These are phyloP conservation scores for Aspergillus amoenus DNA, from an alignment of 2,329 filamentous ascomycete genomes.

Conservation along the genomic window DNA sequence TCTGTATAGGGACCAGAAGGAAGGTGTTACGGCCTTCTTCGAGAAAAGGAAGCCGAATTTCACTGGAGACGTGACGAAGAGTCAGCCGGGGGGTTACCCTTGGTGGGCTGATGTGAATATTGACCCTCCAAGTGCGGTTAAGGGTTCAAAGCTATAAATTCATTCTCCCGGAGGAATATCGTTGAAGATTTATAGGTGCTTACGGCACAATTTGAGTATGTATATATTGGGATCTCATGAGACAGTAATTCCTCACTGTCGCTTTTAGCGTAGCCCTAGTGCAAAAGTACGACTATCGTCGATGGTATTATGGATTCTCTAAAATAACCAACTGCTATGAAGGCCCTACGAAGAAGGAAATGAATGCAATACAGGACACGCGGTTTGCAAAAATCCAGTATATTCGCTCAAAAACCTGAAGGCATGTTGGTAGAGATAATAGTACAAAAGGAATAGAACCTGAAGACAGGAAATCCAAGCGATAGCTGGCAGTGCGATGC, in stretches of 20 bases:
- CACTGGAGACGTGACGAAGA: conserved; percentile 58
- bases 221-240: background rate
- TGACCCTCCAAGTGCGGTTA: conserved; percentile 21
- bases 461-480: background rate
- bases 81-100: conserved; percentile 61
- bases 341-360: background rate
- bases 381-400: conserved; percentile 5
- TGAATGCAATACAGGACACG: background rate
- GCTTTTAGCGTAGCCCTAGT: background rate
- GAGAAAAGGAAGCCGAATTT: conserved; percentile 67
- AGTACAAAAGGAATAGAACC: conserved; percentile 9
- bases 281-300: background rate
- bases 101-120: conserved; percentile 65
- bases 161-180: background rate
- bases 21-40: conserved; percentile 68
- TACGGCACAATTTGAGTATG: background rate
- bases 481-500: background rate
- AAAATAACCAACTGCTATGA: background rate
- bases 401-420: conserved; percentile 11
- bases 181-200: background rate
- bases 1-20: conserved; percentile 59
- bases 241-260: background rate
- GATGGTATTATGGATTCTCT: background rate
- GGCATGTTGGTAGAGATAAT: conserved; percentile 6
- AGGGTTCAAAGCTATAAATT: conserved; percentile 25